Evolutionary conservation across 192 early-diverging fungal genomes (phyloP).

Genomic region (Coemansia sp.): DNA sequence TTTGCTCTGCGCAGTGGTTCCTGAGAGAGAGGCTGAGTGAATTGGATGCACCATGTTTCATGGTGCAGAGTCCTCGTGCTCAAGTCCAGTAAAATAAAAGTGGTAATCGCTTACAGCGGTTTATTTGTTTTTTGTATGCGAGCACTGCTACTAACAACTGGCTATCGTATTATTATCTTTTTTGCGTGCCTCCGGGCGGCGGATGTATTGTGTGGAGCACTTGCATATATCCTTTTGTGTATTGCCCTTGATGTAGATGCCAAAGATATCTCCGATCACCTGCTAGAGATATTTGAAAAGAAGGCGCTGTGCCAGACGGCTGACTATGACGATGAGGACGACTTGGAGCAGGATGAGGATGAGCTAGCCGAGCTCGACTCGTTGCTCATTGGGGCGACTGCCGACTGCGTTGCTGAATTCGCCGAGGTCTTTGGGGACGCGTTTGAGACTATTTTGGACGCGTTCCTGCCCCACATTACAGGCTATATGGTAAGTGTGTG

Average conservation of each 20-base stretch:
- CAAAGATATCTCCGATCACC: conserved; percentile 27
- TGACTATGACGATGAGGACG: conserved; percentile 58
- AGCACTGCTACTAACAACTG: not conserved
- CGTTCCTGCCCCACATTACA: conserved; percentile 77
- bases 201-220: not conserved
- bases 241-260: conserved; percentile 33
- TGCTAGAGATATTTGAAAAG: conserved; percentile 69
- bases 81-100: not conserved
- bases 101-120: not conserved
- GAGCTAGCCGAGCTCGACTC: conserved; percentile 85
- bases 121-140: not conserved
- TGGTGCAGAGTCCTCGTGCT: not conserved
- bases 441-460: conserved; percentile 73
- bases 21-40: not conserved
- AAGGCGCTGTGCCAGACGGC: conserved; percentile 65
- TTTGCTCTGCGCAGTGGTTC: not conserved
- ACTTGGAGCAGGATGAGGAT: conserved; percentile 70
- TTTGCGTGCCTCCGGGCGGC: not conserved
- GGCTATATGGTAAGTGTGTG: conserved; percentile 65
- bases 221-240: conserved; percentile 3
- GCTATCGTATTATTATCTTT: not conserved
- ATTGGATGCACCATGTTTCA: not conserved
- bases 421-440: conserved; percentile 70
- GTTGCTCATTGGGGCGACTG: conserved; percentile 73
- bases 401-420: conserved; percentile 79